Conservation (phyloP, 352 stramenopile species). For the Globisporangium cylindrosporum region DNA sequence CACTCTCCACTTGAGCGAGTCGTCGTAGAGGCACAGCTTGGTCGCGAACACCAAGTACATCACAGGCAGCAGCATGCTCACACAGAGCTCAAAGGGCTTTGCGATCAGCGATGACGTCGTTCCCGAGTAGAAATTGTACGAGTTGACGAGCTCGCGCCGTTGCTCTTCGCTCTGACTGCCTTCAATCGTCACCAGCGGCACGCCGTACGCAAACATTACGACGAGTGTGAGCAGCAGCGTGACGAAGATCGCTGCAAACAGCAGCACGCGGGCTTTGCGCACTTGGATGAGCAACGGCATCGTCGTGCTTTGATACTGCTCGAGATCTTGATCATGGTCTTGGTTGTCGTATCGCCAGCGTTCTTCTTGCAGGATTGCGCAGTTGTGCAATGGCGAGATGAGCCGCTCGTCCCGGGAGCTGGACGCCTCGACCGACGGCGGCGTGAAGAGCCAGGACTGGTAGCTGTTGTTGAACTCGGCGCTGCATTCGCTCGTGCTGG, state of each 20-base stretch:
- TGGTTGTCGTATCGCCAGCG: background rate
- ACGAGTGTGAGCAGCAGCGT: slow-evolving; percentile 25
- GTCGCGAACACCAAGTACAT: slow-evolving; percentile 39
- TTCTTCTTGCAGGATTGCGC: slow-evolving; percentile 18
- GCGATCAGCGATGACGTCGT: slow-evolving; percentile 29
- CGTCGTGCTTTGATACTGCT: slow-evolving; percentile 5
- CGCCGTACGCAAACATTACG: slow-evolving; percentile 25
- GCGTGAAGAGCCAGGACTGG: slow-evolving; percentile 13
- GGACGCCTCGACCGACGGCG: slow-evolving; percentile 1
- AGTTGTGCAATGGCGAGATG: slow-evolving; percentile 29
- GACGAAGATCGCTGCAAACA: slow-evolving; percentile 23
- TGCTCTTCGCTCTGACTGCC: slow-evolving; percentile 14
- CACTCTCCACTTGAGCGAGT: slow-evolving; percentile 34
- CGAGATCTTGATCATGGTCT: background rate
- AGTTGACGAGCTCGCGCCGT: slow-evolving; percentile 20
- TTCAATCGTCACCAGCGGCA: slow-evolving; percentile 25
- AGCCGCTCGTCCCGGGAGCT: background rate
- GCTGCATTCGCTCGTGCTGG: slow-evolving; percentile 3
- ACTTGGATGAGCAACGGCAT: slow-evolving; percentile 30
- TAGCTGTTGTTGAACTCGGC: slow-evolving; percentile 9
- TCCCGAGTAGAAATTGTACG: slow-evolving; percentile 57
- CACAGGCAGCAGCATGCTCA: slow-evolving; percentile 39
- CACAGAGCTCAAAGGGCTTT: slow-evolving; percentile 40
- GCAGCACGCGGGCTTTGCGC: slow-evolving; percentile 20
- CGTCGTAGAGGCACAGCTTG: slow-evolving; percentile 36